A percentile compares a stretch with the other conserved stretches of the same genome.
These are phyloP conservation scores for Hebeloma cylindrosporum DNA, from an alignment of 768 basidiomycete species.

Conservation along the genomic window DNA sequence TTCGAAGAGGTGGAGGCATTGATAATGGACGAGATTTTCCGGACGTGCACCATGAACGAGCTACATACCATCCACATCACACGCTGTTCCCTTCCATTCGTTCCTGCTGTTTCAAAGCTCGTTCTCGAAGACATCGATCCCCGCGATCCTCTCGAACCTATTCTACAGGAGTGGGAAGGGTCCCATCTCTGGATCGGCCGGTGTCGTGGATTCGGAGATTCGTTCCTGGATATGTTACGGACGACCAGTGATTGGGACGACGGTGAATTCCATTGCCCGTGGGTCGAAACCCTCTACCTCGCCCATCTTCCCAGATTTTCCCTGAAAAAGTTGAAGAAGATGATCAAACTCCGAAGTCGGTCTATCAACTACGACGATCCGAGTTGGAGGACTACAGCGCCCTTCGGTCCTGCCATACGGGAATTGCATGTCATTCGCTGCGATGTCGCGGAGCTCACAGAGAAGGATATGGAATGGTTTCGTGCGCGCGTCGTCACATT, in stretches of 20 bases:
- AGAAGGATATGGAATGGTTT: background rate
- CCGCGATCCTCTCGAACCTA: background rate
- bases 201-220: background rate
- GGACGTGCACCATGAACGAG: background rate
- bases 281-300: background rate
- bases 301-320: background rate
- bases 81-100: background rate
- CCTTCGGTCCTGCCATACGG: slow-evolving; percentile 2
- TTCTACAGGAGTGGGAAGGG: background rate
- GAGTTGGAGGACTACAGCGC: background rate
- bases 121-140: background rate
- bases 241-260: background rate
- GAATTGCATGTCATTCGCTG: background rate
- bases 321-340: slow-evolving; percentile 3
- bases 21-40: background rate
- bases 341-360: slow-evolving; percentile 1
- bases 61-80: slow-evolving; percentile 1
- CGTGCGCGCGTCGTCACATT: background rate
- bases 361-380: slow-evolving; percentile 1
- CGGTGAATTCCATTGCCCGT: background rate
- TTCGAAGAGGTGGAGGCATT: background rate
- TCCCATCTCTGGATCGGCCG: background rate
- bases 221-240: background rate
- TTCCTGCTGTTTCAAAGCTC: background rate
- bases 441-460: background rate